Conservation (phyloP, 495 filamentous ascomycete genomes). For the Penicillium mononematosum region DNA sequence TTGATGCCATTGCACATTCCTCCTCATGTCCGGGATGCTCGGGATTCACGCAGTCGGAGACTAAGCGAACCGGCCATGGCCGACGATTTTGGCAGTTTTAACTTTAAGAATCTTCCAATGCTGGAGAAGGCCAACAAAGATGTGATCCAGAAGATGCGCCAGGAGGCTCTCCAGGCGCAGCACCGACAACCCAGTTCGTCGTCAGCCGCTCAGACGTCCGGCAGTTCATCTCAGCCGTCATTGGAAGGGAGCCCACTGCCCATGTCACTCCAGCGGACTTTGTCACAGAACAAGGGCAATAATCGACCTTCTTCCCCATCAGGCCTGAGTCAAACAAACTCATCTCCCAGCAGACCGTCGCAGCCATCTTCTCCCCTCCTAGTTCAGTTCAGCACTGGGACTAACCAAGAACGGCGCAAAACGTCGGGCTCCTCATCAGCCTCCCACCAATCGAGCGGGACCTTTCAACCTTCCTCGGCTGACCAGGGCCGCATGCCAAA, state of each 20-base stretch:
- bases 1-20: conserved; percentile 96
- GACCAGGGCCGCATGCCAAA: conserved; percentile 49
- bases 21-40: conserved; percentile 84
- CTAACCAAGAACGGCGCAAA: conserved; percentile 66
- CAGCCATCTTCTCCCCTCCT: conserved; percentile 94
- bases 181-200: conserved; percentile 36
- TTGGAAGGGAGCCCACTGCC: conserved; percentile 85
- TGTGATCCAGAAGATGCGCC: conserved; percentile 90
- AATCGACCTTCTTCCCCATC: conserved; percentile 87
- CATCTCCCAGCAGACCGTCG: conserved; percentile 81
- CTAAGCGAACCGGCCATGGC: conserved; percentile 84
- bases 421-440: conserved; percentile 86
- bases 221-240: conserved; percentile 54
- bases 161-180: conserved; percentile 76
- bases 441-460: conserved; percentile 72
- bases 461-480: conserved; percentile 71
- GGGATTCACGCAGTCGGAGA: conserved; percentile 72
- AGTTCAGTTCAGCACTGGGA: conserved; percentile 86
- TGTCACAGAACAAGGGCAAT: conserved; percentile 72
- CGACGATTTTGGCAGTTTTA: conserved; percentile 94
- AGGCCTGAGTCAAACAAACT: conserved; percentile 69
- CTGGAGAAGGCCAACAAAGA: conserved; percentile 98
- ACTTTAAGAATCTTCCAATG: conserved; percentile 96
- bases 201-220: conserved; percentile 35
- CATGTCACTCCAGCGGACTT: conserved; percentile 75